Base-by-base conservation (phyloP, 768 basidiomycete genomes). In the Cystoderma amianthinum region DNA sequence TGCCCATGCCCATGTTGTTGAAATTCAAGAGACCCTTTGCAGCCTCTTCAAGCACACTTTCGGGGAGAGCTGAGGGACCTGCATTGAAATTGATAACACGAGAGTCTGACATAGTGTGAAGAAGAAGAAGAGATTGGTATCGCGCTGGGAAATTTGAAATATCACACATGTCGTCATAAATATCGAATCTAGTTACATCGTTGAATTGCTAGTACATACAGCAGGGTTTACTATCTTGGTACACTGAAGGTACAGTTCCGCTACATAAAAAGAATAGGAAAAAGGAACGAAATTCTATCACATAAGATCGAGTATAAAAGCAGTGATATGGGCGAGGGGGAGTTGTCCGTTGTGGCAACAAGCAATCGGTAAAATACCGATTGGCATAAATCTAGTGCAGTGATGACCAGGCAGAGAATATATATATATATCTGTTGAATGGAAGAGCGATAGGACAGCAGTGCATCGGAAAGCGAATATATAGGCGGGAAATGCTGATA, bases 31-130 rank as follows among this genome's bases (percentile, higher is more conserved):
- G 71, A 12, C 86, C 91, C 46, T 75, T 65, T 11, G 85, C 74
- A 2, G 94, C 91, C 57, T 93, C 80, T 51, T 82, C 63, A 40
- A 99, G 78, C 21, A 97, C 90, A 3, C 80, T 67, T n/a, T 80
- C 73, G 12, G 96, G 96, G 32, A 99, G 71, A 0, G 88, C 84
- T 15, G 93, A 96, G 12, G 96, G 96, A 1, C 96, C 96, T 39
- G 96, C 85, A 38, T 91, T 88, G 61, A 98, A 91, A 69, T 99
- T 97, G 56, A 85, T 75, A 24, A 80, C 72, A 40, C 91, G 74
- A 40, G 55, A 41, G 44, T 68, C 55, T 13, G 71, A 40, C 69
- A 71, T 70, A 47, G 45, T n/a, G 42, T 41, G 46, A 41, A 34
- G 22, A 32, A 41, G 46, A 23, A 42, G 35, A 28, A 28, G n/a